Evolutionary conservation across 2,329 filamentous ascomycete species (phyloP), one percentile per base, ranked within the genome.

Genomic region (Stenocarpella maydis): DNA sequence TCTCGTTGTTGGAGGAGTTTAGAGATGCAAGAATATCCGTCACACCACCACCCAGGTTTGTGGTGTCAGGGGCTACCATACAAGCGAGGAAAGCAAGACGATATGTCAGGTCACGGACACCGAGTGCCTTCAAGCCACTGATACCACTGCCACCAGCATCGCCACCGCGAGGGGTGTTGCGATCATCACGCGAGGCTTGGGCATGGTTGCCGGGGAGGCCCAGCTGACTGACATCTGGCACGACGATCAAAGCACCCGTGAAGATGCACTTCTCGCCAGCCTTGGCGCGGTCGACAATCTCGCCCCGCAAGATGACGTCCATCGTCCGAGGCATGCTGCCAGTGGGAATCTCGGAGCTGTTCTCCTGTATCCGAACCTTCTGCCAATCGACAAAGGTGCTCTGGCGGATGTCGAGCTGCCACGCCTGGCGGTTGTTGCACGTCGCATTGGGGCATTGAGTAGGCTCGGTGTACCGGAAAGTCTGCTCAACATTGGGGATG

Each of bases 351-450:
- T 99, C 96, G 4, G 95, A 95, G 74, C 94, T 97, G 83, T 98
- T 99, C 81, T 99, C 96, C 81, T 99, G 96, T 71, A 98, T 94
- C 72, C 97, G 92, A 28, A 98, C 94, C 80, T 98, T 98, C 79
- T 99, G 96, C 96, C 96, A 99, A 82, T 99, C 96, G 71, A 99
- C 92, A 78, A 99, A 99, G 0, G 95, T 98, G 80, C 95, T 98
- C 80, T 97, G 95, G 52, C 94, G 88, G 76, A 99, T 98, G 75
- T 99, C 95, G n/a, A 99, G 83, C 73, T 94, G 90, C 96, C 96
- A 99, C n/a, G 92, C 94, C 69, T 91, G 84, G 31, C 96, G 91
- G 82, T 99, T 99, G 75, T 91, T 91, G 79, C 96, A 99, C 8
- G 88, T 92, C 31, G 84, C 79, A 77, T 98, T 98, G 12, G 96